Base-by-base conservation (phyloP, 108 stramenopile genomes). In the Ochromonas danica region DNA sequence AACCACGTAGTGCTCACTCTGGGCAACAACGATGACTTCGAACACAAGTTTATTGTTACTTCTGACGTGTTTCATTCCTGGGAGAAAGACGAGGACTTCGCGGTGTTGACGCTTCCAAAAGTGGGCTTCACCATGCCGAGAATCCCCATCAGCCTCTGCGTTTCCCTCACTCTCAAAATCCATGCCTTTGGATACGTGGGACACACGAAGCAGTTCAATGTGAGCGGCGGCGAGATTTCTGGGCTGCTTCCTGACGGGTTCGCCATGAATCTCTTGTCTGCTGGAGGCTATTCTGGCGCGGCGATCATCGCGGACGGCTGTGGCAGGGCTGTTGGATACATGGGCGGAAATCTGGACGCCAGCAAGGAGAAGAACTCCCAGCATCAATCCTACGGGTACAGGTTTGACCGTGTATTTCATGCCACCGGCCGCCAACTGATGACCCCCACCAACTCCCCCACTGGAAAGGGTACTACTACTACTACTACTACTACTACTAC, bases 321-420 rank as follows among this genome's bases (percentile, higher is more conserved):
- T 51, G 45, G 45, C 45, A 6, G 45, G 22, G 45, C 45, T 14
- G 45, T 51, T 6, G 45, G 45, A 51, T 51, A 51, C 45, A 51
- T 51, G 45, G 45, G 45, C 22, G 45, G 45, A 51, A 51, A 51
- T 51, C 45, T 51, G 6, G 45, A 51, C 22, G 45, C 45, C 14
- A 51, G 22, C 45, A 51, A 51, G 22, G 45, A 51, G 14, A 51
- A 51, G 45, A 51, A 51, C 22, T 51, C 45, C 22, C 45, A 51
- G 45, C 45, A 51, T 51, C 45, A 51, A 51, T 51, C 45, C 14
- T n/a, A n/a, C n/a, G n/a, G n/a, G n/a, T n/a, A n/a, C n/a, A n/a
- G n/a, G n/a, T n/a, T n/a, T n/a, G 45, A 51, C 45, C 45, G 22
- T 51, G 45, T 51, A 51, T 14, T 51, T 51, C 45, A 22, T 51